phyloP scores from a whole-genome alignment of 306 rosid genomes.

The Trifolium pratense region DNA sequence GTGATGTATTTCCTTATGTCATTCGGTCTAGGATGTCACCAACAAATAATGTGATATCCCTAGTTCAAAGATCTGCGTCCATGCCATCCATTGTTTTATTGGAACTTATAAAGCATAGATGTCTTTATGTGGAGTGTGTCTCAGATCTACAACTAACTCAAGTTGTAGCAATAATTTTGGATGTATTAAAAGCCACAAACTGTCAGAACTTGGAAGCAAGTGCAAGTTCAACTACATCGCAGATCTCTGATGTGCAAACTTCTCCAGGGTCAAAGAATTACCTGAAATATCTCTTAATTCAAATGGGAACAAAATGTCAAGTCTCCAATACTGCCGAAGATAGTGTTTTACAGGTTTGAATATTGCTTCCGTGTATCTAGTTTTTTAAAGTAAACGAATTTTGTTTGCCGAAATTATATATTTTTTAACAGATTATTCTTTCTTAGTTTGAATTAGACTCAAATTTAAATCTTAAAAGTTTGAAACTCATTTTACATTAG shows the following conservation, averaged over 20 bases:
- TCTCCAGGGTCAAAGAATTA: not conserved
- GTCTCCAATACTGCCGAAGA: too few species aligned
- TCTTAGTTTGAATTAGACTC: not conserved
- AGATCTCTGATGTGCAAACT: too few species aligned
- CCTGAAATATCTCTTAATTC: not conserved
- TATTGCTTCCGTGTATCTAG: not conserved
- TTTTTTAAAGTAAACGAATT: too few species aligned
- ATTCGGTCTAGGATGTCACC: conserved; percentile 7
- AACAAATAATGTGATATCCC: not conserved
- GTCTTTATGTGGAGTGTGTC: not conserved
- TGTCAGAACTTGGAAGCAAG: not conserved
- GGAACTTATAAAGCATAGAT: too few species aligned
- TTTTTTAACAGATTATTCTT: too few species aligned
- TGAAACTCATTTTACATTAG: not conserved
- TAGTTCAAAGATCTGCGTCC: not conserved
- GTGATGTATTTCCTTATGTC: not conserved
- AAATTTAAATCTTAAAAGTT: not conserved
- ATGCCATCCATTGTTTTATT: too few species aligned
- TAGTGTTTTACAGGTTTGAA: too few species aligned
- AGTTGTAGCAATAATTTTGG: too few species aligned
- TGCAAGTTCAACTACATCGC: not conserved
- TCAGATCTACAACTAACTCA: too few species aligned
- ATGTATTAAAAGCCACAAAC: too few species aligned
- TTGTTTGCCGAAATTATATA: too few species aligned
- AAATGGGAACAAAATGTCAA: not conserved